Percentiles rank a stretch among this genome's conserved stretches.
Conservation (phyloP, 352 stramenopile species). For the Globisporangium acanthophoron region DNA sequence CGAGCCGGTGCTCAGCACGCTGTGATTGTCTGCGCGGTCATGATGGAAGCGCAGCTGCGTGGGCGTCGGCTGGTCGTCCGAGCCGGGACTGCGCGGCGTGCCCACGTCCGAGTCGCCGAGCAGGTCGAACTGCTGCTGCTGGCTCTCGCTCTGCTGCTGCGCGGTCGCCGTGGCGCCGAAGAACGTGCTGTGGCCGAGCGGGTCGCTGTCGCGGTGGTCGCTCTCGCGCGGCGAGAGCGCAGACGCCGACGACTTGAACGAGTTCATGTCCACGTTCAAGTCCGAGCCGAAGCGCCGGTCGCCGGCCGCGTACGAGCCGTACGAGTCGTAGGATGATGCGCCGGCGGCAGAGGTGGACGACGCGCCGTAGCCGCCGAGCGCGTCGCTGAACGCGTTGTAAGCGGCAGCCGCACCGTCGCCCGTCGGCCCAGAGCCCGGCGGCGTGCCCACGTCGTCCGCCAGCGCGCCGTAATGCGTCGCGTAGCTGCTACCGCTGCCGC, state of each 20-base stretch:
- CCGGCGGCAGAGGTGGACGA: neutral
- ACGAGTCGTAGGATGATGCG: slow-evolving; percentile 4
- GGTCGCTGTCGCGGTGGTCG: neutral
- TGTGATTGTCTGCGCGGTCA: slow-evolving; percentile 1
- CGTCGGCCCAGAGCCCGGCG: slow-evolving; percentile 3
- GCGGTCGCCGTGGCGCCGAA: slow-evolving; percentile 2
- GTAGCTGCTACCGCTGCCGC: slow-evolving; percentile 6
- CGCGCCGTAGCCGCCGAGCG: slow-evolving; percentile 3
- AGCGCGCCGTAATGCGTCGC: slow-evolving; percentile 13
- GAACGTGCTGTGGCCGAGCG: slow-evolving; percentile 4
- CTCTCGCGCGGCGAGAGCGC: slow-evolving; percentile 12
- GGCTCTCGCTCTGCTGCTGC: neutral
- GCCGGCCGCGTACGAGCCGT: slow-evolving; percentile 1
- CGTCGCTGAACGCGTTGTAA: slow-evolving; percentile 10
- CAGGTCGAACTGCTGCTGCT: slow-evolving; percentile 4
- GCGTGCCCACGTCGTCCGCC: slow-evolving; percentile 11
- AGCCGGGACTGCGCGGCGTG: slow-evolving; percentile 5
- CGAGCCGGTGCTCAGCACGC: neutral
- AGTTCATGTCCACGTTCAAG: slow-evolving; percentile 12
- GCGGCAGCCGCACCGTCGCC: neutral
- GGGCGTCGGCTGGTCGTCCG: neutral
- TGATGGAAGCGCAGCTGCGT: neutral
- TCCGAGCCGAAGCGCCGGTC: slow-evolving; percentile 3
- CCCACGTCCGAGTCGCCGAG: slow-evolving; percentile 1
- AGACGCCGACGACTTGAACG: slow-evolving; percentile 10